Percentiles rank a stretch among this genome's conserved stretches.
These are phyloP conservation scores for Hirschfeldia incana DNA, from an alignment of 345 rosid genomes.

Conservation along the genomic window DNA sequence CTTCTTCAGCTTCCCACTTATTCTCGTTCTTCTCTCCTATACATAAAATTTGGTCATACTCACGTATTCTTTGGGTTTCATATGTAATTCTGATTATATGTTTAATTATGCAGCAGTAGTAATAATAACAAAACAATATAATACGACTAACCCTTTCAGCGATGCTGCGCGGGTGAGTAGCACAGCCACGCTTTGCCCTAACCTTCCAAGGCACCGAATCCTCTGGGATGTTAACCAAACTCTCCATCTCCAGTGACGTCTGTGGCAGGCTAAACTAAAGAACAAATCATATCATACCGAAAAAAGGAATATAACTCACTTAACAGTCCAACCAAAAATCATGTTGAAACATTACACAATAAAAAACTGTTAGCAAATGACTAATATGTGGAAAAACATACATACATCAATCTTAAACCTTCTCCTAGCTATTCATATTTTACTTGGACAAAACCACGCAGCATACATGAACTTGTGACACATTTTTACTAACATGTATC, in stretches of 20 bases:
- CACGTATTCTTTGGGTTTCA: background rate
- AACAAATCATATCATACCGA: conserved; percentile 10
- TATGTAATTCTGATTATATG: background rate
- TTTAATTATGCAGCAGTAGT: background rate
- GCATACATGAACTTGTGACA: conserved; percentile 11
- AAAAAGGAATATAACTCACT: conserved; percentile 23
- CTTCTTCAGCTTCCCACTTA: conserved; percentile 90
- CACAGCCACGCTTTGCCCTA: conserved; percentile 93
- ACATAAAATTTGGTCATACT: background rate
- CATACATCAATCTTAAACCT: background rate
- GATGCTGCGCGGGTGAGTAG: conserved; percentile 98
- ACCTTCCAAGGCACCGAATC: conserved; percentile 87
- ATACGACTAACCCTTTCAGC: conserved; percentile 82
- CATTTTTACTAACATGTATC: background rate
- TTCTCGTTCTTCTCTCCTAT: conserved; percentile 97
- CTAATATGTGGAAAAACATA: background rate
- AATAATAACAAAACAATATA: background rate
- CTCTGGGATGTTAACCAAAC: conserved; percentile 75
- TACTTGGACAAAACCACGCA: conserved; percentile 1
- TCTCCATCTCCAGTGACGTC: conserved; percentile 82
- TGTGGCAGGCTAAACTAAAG: conserved; percentile 84
- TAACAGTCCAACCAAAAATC: background rate
- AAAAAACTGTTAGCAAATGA: background rate
- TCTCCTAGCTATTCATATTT: background rate
- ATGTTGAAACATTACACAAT: background rate